Evolutionary conservation across 2,329 filamentous ascomycete genomes (phyloP).

Genomic region (Rhynchosporium graminicola): DNA sequence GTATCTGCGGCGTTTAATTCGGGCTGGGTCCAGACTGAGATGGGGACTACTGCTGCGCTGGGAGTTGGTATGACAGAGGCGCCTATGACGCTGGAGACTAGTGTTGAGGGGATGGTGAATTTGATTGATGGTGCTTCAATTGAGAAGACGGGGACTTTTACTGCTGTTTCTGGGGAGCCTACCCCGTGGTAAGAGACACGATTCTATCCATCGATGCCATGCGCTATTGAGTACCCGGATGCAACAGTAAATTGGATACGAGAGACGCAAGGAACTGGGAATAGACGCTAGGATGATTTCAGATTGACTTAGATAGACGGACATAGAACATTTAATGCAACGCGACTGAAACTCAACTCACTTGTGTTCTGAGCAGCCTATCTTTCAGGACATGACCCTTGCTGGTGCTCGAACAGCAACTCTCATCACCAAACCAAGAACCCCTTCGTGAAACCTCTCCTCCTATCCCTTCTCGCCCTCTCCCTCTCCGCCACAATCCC

Average conservation of each 20-base stretch:
- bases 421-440: slow-evolving; percentile 6
- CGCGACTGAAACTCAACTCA: too few species aligned
- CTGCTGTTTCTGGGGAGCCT: slow-evolving; percentile 16
- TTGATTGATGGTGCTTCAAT: slow-evolving; percentile 25
- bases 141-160: slow-evolving; percentile 28
- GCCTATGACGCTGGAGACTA: slow-evolving; percentile 29
- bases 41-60: slow-evolving; percentile 29
- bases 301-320: too few species aligned
- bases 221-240: not conserved
- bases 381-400: too few species aligned
- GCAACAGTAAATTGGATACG: not conserved
- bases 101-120: slow-evolving; percentile 22
- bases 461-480: slow-evolving; percentile 11
- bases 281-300: too few species aligned
- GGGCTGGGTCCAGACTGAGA: slow-evolving; percentile 40
- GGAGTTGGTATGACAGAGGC: slow-evolving; percentile 26
- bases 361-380: too few species aligned
- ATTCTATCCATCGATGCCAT: not conserved
- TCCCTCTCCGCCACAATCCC: slow-evolving; percentile 15
- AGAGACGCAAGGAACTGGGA: too few species aligned
- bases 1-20: slow-evolving; percentile 38
- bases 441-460: slow-evolving; percentile 10
- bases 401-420: not conserved
- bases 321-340: too few species aligned
- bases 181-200: slow-evolving; percentile 27